These are phyloP conservation scores for Penicillium daleae DNA, from an alignment of 495 filamentous ascomycete species.

Conservation along the genomic window DNA sequence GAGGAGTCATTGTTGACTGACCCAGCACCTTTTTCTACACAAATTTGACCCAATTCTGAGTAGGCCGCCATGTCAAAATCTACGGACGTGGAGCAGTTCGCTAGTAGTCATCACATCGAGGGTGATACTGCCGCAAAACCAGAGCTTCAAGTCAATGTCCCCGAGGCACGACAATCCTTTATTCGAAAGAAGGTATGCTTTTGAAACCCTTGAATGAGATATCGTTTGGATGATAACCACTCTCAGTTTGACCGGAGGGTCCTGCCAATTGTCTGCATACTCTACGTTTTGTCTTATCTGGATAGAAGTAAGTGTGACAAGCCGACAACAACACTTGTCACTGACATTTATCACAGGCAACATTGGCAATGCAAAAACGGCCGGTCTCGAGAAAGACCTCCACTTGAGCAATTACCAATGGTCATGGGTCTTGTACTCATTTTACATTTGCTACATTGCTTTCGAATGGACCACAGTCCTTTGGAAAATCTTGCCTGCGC, in stretches of 20 bases:
- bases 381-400: conserved; percentile 58
- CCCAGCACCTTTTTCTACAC: background rate
- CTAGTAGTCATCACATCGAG: conserved; percentile 11
- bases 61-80: conserved; percentile 1
- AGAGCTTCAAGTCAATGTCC: background rate
- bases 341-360: conserved; percentile 39
- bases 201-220: background rate
- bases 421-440: conserved; percentile 70
- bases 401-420: conserved; percentile 49
- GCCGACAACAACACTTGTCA: too few relatives aligned
- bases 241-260: conserved; percentile 32
- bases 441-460: conserved; percentile 55
- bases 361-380: conserved; percentile 61
- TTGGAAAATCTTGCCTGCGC: conserved; percentile 63
- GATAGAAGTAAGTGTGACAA: conserved; percentile 28
- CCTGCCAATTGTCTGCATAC: conserved; percentile 33
- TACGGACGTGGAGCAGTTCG: conserved; percentile 8
- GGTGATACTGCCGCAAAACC: conserved; percentile 2
- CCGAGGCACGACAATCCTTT: conserved; percentile 13
- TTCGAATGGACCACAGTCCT: conserved; percentile 38
- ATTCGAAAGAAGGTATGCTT: conserved; percentile 24
- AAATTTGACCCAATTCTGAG: background rate
- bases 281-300: conserved; percentile 36
- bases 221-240: background rate
- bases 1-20: background rate